A percentile compares a stretch with the other conserved stretches of the same genome.
Conservation (phyloP, 2,329 filamentous ascomycete genomes). For the Dryadomyces quercus-mongolicae region DNA sequence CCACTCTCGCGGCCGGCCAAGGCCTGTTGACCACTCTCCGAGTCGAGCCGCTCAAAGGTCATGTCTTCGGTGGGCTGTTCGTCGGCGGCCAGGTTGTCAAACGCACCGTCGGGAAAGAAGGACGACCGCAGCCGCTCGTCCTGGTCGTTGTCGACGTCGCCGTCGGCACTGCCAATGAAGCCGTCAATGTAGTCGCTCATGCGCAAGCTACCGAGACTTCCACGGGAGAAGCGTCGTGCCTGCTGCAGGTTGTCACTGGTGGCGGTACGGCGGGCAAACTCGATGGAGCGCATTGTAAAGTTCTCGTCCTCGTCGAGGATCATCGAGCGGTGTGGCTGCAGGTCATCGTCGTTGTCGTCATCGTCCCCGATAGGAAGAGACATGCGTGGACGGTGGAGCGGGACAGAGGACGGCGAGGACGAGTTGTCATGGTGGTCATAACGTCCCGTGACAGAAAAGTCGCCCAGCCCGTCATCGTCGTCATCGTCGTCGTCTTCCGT, state of each 20-base stretch:
- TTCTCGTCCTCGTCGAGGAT: constrained; percentile 36
- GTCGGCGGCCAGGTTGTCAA: constrained; percentile 29
- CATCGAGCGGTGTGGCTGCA: constrained; percentile 41
- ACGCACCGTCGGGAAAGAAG: constrained; percentile 36
- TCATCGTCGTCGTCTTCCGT: not conserved
- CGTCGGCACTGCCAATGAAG: constrained; percentile 18
- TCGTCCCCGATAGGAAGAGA: constrained; percentile 40
- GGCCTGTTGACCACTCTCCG: constrained; percentile 27
- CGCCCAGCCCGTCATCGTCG: not conserved
- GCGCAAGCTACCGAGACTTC: constrained; percentile 38
- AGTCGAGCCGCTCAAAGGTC: constrained; percentile 33
- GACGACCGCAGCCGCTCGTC: constrained; percentile 34
- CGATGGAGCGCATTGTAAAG: constrained; percentile 45
- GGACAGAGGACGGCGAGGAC: constrained; percentile 15
- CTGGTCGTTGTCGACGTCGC: constrained; percentile 18
- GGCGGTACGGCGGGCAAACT: constrained; percentile 41
- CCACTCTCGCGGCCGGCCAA: constrained; percentile 31
- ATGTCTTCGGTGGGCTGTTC: constrained; percentile 25
- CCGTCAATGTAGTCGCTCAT: constrained; percentile 38
- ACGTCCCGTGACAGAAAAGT: not conserved
- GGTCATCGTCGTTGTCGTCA: constrained; percentile 36
- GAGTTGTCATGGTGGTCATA: constrained; percentile 37
- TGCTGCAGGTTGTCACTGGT: constrained; percentile 26
- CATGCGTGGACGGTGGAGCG: constrained; percentile 38
- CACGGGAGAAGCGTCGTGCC: constrained; percentile 34